These are phyloP conservation scores for Penicillium sp. DNA, from an alignment of 2,329 filamentous ascomycete genomes.

Conservation along the genomic window DNA sequence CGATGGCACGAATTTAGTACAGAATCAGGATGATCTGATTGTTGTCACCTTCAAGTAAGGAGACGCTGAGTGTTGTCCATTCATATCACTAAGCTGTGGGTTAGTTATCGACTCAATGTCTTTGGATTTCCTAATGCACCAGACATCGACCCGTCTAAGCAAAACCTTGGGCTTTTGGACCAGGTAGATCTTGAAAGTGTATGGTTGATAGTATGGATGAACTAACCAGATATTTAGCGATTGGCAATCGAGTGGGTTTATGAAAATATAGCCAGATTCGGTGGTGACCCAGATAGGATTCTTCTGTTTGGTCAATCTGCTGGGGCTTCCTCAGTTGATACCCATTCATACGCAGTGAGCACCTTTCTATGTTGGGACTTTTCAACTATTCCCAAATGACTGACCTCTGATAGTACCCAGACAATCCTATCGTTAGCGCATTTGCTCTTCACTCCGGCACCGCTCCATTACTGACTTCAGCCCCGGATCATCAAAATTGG, in stretches of 20 bases:
- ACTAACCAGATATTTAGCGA: constrained; percentile 24
- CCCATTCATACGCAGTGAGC: constrained; percentile 15
- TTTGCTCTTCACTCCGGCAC: constrained; percentile 13
- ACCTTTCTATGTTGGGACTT: background rate
- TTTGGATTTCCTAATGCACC: constrained; percentile 24
- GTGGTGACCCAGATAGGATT: constrained; percentile 50
- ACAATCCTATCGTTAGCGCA: constrained; percentile 7
- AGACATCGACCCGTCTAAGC: constrained; percentile 5
- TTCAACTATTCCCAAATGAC: background rate
- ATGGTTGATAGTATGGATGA: background rate
- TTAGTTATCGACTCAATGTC: constrained; percentile 21
- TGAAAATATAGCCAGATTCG: constrained; percentile 51
- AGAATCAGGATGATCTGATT: constrained; percentile 16
- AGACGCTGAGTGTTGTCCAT: background rate
- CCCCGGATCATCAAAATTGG: constrained; percentile 3
- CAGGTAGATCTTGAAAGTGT: constrained; percentile 8
- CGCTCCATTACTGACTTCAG: background rate
- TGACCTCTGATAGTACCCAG: background rate
- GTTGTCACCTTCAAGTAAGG: constrained; percentile 22
- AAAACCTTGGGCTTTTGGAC: constrained; percentile 21
- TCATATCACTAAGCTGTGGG: background rate
- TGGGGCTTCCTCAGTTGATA: constrained; percentile 37
- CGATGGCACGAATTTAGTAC: constrained; percentile 18
- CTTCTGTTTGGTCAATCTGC: constrained; percentile 54
- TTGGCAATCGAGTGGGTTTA: constrained; percentile 56